These are phyloP conservation scores for Paramecium pentaurelia DNA, from an alignment of 73 alveolate species.

Conservation along the genomic window DNA sequence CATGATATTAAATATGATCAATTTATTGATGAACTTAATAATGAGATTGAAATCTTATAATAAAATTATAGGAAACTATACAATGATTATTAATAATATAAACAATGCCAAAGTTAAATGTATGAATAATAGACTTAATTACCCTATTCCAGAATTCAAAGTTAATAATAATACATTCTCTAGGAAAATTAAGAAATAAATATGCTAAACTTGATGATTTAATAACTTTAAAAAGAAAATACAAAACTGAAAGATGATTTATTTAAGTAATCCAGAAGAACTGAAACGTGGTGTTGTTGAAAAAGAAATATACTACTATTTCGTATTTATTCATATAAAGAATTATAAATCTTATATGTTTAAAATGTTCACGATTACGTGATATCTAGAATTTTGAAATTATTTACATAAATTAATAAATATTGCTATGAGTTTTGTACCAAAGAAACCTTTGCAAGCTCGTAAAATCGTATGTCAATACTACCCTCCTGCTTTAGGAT, in stretches of 20 bases:
- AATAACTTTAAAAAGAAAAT: neutral
- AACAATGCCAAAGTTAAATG: neutral
- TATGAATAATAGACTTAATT: neutral
- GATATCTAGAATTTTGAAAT: neutral
- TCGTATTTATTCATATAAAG: neutral
- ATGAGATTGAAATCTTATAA: neutral
- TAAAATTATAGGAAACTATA: neutral
- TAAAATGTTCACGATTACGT: neutral
- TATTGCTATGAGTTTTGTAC: neutral
- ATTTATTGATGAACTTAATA: neutral
- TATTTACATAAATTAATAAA: neutral
- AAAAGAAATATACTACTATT: neutral
- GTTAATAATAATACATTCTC: neutral
- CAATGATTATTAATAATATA: neutral
- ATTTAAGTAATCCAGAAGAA: neutral
- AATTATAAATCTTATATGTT: neutral
- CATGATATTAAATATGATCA: neutral
- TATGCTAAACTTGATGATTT: neutral
- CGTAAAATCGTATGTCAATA: neutral
- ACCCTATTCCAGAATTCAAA: neutral
- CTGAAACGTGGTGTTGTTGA: neutral
- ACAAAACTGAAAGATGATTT: neutral
- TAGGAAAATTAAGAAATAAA: neutral
- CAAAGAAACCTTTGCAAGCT: neutral
- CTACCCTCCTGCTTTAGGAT: conserved; percentile 17